A percentile compares a stretch with the other conserved stretches of the same genome.
Evolutionary conservation across 2,329 filamentous ascomycete species (phyloP).

Genomic region (Colletotrichum tanaceti): DNA sequence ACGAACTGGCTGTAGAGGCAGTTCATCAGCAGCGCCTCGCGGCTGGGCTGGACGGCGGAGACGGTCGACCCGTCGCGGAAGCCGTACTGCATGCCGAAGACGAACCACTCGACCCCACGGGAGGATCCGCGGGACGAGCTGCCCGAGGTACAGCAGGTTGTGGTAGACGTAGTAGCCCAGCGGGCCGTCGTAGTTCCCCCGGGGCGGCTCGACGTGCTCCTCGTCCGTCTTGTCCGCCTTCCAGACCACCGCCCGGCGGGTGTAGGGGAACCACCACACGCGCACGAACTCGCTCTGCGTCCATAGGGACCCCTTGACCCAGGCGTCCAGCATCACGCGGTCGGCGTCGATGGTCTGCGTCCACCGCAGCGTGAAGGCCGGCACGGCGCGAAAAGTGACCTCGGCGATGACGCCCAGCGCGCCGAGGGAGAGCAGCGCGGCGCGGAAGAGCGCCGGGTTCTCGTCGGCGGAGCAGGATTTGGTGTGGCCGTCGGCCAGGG

Average conservation of each 20-base stretch:
- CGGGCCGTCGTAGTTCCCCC: slow-evolving; percentile 82
- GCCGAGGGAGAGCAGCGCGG: slow-evolving; percentile 86
- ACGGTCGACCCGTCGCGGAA: slow-evolving; percentile 78
- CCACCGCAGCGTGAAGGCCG: slow-evolving; percentile 88
- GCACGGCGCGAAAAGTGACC: slow-evolving; percentile 84
- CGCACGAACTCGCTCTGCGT: slow-evolving; percentile 87
- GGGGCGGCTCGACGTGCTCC: slow-evolving; percentile 67
- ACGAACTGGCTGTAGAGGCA: slow-evolving; percentile 99
- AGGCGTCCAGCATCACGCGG: slow-evolving; percentile 73
- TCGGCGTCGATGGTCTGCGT: slow-evolving; percentile 81
- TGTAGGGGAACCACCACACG: slow-evolving; percentile 98
- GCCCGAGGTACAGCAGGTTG: slow-evolving; percentile 83
- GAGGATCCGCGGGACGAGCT: slow-evolving; percentile 81
- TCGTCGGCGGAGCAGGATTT: slow-evolving; percentile 76
- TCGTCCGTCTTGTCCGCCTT: slow-evolving; percentile 81
- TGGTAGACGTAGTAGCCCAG: slow-evolving; percentile 93
- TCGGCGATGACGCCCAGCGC: slow-evolving; percentile 92
- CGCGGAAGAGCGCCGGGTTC: slow-evolving; percentile 85
- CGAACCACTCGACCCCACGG: slow-evolving; percentile 94
- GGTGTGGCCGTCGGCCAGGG: slow-evolving; percentile 82
- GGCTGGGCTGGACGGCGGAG: slow-evolving; percentile 82
- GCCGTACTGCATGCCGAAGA: slow-evolving; percentile 97
- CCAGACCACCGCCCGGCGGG: slow-evolving; percentile 89
- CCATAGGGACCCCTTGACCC: slow-evolving; percentile 79
- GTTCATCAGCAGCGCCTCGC: slow-evolving; percentile 90